Percentiles rank a stretch among this genome's conserved stretches.
These are phyloP conservation scores for Rubroshorea leprosula DNA, from an alignment of 345 rosid species.

Conservation along the genomic window DNA sequence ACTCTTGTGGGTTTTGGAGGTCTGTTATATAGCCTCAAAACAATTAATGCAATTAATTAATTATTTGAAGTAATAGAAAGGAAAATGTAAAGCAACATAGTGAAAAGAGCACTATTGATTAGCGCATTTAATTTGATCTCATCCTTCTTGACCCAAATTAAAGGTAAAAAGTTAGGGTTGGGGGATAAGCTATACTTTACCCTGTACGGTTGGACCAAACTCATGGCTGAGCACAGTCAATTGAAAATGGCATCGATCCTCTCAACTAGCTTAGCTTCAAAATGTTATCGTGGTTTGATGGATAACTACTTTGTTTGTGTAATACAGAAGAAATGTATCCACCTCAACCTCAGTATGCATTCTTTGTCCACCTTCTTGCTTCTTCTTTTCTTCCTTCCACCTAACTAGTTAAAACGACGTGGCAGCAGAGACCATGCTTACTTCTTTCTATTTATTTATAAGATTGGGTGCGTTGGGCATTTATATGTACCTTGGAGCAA, in stretches of 20 bases:
- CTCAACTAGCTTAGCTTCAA: conserved; percentile 40
- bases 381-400: conserved; percentile 22
- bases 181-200: conserved; percentile 41
- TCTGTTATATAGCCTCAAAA: too few species aligned
- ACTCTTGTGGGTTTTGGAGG: too few species aligned
- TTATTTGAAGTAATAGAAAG: too few species aligned
- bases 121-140: too few species aligned
- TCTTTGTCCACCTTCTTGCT: conserved; percentile 8
- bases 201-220: conserved; percentile 51
- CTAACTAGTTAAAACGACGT: conserved; percentile 54
- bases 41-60: too few species aligned
- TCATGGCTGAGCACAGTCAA: conserved; percentile 20
- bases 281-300: conserved; percentile 11
- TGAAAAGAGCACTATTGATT: too few species aligned
- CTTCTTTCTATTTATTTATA: conserved; percentile 28
- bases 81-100: too few species aligned
- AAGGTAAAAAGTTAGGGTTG: too few species aligned
- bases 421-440: conserved; percentile 18
- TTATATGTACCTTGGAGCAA: conserved; percentile 1
- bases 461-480: conserved; percentile 13
- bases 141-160: too few species aligned
- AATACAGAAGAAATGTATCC: conserved; percentile 21
- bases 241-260: conserved; percentile 22
- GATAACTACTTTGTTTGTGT: conserved; percentile 33
- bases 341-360: neutral